These are phyloP conservation scores for Pythium folliculosum DNA, from an alignment of 352 stramenopile genomes.

Conservation along the genomic window DNA sequence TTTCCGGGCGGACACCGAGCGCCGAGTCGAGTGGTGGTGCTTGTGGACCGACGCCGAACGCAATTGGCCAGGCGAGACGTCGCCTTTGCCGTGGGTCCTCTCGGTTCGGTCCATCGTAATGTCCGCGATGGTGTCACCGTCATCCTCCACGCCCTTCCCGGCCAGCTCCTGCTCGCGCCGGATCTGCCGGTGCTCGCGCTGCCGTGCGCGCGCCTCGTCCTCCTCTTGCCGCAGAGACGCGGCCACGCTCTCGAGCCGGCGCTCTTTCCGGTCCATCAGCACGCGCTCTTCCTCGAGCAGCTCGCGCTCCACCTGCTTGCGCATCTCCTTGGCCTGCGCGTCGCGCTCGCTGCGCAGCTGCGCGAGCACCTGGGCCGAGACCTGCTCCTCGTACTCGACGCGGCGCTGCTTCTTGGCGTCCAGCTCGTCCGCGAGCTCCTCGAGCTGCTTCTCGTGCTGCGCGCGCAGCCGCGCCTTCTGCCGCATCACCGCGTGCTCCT, in stretches of 20 bases:
- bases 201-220: slow-evolving; percentile 27
- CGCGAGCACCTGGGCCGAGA: slow-evolving; percentile 47
- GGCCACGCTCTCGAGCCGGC: slow-evolving; percentile 41
- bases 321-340: slow-evolving; percentile 47
- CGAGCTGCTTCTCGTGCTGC: slow-evolving; percentile 64
- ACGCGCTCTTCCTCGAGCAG: slow-evolving; percentile 52
- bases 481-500: slow-evolving; percentile 62
- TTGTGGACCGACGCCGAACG: not conserved
- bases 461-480: slow-evolving; percentile 67
- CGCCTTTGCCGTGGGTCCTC: not conserved
- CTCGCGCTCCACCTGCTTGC: slow-evolving; percentile 47
- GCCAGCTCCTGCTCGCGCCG: slow-evolving; percentile 23
- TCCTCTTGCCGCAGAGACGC: slow-evolving; percentile 51
- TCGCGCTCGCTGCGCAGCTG: slow-evolving; percentile 58
- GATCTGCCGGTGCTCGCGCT: slow-evolving; percentile 21
- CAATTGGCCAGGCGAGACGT: slow-evolving; percentile 22
- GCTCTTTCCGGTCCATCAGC: slow-evolving; percentile 46
- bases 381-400: slow-evolving; percentile 62
- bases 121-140: not conserved
- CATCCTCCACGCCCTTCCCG: not conserved
- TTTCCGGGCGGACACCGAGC: not conserved
- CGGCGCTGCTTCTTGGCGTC: slow-evolving; percentile 56
- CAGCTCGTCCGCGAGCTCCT: slow-evolving; percentile 61
- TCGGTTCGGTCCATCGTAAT: not conserved
- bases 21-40: not conserved